These are phyloP conservation scores for Amanita brunnescens DNA, from an alignment of 768 basidiomycete species.

Conservation along the genomic window DNA sequence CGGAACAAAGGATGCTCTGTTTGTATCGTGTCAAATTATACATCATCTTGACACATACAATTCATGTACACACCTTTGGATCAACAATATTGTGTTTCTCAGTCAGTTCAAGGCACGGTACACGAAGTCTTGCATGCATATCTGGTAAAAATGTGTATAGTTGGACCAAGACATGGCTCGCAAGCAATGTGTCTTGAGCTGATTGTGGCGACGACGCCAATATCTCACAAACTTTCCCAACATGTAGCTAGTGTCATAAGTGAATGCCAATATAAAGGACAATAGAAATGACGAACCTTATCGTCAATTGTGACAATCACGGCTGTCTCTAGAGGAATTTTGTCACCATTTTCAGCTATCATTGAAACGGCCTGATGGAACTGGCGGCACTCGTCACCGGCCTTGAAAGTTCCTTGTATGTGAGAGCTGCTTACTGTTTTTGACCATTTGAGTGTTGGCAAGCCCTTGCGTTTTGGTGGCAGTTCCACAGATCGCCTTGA, in stretches of 20 bases:
- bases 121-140: neutral
- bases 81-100: neutral
- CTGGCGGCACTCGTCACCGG: neutral
- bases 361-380: neutral
- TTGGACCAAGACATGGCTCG: neutral
- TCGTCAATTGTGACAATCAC: neutral
- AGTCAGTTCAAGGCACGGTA: neutral
- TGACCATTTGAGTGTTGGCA: neutral
- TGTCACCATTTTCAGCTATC: neutral
- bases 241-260: neutral
- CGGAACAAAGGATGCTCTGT: slow-evolving; percentile 14
- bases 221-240: neutral
- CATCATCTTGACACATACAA: too few species aligned
- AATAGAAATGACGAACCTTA: neutral
- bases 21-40: too few species aligned
- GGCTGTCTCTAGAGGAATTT: neutral
- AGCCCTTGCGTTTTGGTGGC: too few species aligned
- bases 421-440: neutral
- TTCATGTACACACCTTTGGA: neutral
- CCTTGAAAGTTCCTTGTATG: neutral
- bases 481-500: too few species aligned
- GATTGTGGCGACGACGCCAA: too few species aligned
- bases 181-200: neutral
- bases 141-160: neutral
- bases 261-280: neutral